Percentiles rank a stretch among this genome's conserved stretches.
phyloP scores from a whole-genome alignment of 2,329 filamentous ascomycete species.

The Diaporthe australafricana region DNA sequence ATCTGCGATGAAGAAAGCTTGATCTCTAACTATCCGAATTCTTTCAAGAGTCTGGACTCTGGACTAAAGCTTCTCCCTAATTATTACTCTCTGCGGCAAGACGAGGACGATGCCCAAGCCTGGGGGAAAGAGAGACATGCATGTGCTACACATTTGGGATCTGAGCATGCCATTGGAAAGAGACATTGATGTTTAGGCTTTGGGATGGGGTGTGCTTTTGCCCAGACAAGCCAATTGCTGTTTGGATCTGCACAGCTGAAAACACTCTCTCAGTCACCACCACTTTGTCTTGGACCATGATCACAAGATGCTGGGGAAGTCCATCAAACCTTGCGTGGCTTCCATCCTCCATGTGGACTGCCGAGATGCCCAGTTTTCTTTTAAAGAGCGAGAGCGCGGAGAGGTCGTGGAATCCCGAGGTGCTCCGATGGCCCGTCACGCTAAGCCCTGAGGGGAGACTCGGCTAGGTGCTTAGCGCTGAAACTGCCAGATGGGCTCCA shows the following conservation, averaged over 20 bases:
- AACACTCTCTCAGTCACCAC: not conserved
- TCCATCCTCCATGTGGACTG: not conserved
- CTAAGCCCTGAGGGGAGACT: constrained; percentile 25
- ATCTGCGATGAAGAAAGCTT: not conserved
- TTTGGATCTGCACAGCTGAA: not conserved
- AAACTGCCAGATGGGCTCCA: constrained; percentile 26
- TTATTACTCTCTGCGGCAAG: not conserved
- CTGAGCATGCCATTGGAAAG: not conserved
- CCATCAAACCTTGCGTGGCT: not conserved
- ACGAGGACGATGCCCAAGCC: not conserved
- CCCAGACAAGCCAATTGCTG: not conserved
- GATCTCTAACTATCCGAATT: no score
- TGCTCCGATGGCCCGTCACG: constrained; percentile 20
- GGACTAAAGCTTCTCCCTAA: not conserved
- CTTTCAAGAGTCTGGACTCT: not conserved
- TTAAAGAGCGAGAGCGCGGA: not conserved
- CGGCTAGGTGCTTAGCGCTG: constrained; percentile 22
- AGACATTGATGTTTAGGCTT: not conserved
- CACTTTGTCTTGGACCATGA: not conserved
- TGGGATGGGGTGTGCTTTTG: not conserved
- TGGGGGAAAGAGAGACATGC: not conserved
- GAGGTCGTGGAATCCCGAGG: constrained; percentile 6
- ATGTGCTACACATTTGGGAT: not conserved
- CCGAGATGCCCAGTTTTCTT: not conserved
- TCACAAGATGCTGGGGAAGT: not conserved